phyloP scores from a whole-genome alignment of 1,284 basidiomycete species.

The Leccinum variabile region DNA sequence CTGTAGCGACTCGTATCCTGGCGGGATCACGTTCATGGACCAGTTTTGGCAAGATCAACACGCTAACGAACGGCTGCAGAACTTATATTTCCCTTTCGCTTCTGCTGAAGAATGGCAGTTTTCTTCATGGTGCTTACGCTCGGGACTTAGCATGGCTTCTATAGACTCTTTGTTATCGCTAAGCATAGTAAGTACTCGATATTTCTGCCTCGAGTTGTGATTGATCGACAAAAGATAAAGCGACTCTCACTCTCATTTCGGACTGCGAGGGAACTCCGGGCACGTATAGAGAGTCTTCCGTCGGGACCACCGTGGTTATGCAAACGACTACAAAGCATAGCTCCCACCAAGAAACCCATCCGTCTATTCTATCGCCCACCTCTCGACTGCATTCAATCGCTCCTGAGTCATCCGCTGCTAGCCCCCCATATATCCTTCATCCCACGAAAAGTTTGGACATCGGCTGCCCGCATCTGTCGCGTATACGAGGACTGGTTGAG shows the following conservation, averaged over 20 bases:
- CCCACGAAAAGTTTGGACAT: too few relatives aligned
- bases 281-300: background rate
- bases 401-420: too few relatives aligned
- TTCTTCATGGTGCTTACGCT: background rate
- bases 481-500: too few relatives aligned
- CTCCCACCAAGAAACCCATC: background rate
- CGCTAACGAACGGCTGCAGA: background rate
- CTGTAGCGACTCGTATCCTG: background rate
- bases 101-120: background rate
- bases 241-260: background rate
- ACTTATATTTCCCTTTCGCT: background rate
- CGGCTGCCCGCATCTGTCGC: too few relatives aligned
- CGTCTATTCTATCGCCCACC: too few relatives aligned
- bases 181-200: background rate
- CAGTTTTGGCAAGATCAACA: background rate
- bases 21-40: background rate
- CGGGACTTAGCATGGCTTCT: background rate
- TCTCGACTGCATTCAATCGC: too few relatives aligned
- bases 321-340: background rate
- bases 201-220: background rate
- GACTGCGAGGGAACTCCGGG: background rate
- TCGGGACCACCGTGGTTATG: background rate
- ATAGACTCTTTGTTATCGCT: background rate
- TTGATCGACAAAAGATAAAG: background rate
- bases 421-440: too few relatives aligned